These are phyloP conservation scores for Nothophytophthora sp. DNA, from an alignment of 352 stramenopile species.

Conservation along the genomic window DNA sequence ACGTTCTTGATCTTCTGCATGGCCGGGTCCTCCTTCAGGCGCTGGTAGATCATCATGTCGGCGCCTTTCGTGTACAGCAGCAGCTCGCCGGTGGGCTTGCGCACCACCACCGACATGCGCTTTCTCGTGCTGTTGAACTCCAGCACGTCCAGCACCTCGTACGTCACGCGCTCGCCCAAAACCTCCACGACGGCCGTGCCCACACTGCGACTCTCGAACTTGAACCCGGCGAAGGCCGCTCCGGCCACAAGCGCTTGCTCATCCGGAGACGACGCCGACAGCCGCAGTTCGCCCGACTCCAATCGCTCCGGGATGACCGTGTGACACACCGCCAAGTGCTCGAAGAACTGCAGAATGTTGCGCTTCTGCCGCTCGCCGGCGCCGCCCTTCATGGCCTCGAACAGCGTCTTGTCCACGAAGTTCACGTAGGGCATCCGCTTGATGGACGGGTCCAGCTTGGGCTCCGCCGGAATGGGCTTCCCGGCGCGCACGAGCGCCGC, in stretches of 20 bases:
- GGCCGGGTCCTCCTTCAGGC: conserved; percentile 49
- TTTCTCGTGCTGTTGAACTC: conserved; percentile 83
- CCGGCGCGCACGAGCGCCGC: conserved; percentile 58
- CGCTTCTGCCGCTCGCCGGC: conserved; percentile 40
- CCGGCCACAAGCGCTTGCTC: conserved; percentile 84
- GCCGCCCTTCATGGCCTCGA: conserved; percentile 60
- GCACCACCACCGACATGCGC: conserved; percentile 76
- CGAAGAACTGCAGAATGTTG: conserved; percentile 79
- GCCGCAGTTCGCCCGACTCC: conserved; percentile 59
- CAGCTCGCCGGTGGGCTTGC: conserved; percentile 50
- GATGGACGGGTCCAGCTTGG: conserved; percentile 55
- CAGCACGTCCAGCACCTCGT: conserved; percentile 70
- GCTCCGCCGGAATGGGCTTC: conserved; percentile 63
- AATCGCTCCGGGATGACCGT: conserved; percentile 79
- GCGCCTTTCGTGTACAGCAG: conserved; percentile 90
- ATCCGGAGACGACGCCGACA: conserved; percentile 83
- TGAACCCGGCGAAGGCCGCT: conserved; percentile 68
- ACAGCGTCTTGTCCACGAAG: conserved; percentile 70
- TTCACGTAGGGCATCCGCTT: conserved; percentile 75
- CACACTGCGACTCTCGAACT: conserved; percentile 64
- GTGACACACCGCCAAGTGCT: conserved; percentile 84
- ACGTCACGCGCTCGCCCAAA: conserved; percentile 46
- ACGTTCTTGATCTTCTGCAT: conserved; percentile 55
- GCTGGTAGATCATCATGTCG: conserved; percentile 93
- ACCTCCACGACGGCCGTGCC: conserved; percentile 52